These are phyloP conservation scores for Phytophthora multivora DNA, from an alignment of 352 stramenopile genomes.

Conservation along the genomic window DNA sequence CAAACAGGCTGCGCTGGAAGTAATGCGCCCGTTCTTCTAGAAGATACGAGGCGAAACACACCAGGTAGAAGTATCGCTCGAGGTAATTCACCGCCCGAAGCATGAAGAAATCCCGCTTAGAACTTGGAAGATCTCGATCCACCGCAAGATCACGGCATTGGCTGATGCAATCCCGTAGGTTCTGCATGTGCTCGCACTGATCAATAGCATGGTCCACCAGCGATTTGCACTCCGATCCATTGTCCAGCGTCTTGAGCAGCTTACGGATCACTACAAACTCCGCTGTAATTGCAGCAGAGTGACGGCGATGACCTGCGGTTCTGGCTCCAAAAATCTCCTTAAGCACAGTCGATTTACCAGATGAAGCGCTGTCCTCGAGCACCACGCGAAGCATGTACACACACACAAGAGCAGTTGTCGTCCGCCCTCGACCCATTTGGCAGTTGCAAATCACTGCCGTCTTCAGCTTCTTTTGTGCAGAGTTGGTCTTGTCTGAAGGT, in stretches of 20 bases:
- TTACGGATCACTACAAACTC: conserved; percentile 83
- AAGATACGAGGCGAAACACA: conserved; percentile 89
- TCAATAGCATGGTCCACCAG: conserved; percentile 80
- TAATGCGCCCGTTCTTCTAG: conserved; percentile 62
- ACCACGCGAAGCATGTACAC: conserved; percentile 87
- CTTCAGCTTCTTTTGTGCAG: conserved; percentile 33
- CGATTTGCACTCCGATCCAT: conserved; percentile 62
- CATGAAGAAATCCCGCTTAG: conserved; percentile 86
- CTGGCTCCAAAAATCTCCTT: conserved; percentile 28
- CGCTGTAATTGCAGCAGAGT: conserved; percentile 55
- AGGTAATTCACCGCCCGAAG: conserved; percentile 88
- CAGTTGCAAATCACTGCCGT: conserved; percentile 90
- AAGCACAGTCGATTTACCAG: conserved; percentile 20
- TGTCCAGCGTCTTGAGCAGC: conserved; percentile 70
- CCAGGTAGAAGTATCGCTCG: conserved; percentile 89
- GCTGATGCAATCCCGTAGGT: conserved; percentile 83
- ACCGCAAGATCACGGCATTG: conserved; percentile 79
- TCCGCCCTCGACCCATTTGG: conserved; percentile 89
- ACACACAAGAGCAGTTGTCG: conserved; percentile 88
- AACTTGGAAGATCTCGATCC: conserved; percentile 63
- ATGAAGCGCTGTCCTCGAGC: conserved; percentile 46
- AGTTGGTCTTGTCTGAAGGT: conserved; percentile 10
- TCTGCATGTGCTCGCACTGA: conserved; percentile 85
- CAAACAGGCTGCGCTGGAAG: conserved; percentile 70
- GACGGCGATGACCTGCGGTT: conserved; percentile 36